Percentiles rank a stretch among this genome's conserved stretches.
These are phyloP conservation scores for Tricholomella constricta DNA, from an alignment of 768 basidiomycete species.

Conservation along the genomic window DNA sequence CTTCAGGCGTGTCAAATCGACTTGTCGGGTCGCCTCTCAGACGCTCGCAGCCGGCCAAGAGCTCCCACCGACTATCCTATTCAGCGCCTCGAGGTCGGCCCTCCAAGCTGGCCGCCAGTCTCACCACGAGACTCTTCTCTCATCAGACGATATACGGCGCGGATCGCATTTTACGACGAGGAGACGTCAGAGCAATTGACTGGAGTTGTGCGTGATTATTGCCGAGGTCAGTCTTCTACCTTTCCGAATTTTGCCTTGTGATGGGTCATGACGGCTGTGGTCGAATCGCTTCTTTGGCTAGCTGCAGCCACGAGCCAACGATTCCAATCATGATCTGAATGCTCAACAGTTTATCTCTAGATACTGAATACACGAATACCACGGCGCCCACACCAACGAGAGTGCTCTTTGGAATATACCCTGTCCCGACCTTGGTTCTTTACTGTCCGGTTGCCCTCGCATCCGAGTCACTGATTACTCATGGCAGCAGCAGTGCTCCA, in stretches of 20 bases:
- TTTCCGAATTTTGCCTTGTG: not conserved
- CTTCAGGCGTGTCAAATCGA: constrained; percentile 4
- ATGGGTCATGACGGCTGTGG: constrained; percentile 6
- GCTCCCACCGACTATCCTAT: constrained; percentile 6
- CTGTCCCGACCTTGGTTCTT: not conserved
- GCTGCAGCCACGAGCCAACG: constrained; percentile 3
- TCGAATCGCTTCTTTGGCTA: constrained; percentile 5
- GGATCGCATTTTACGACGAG: constrained; percentile 2
- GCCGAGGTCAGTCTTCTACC: constrained; percentile 10
- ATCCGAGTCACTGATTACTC: constrained; percentile 17
- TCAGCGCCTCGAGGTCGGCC: constrained; percentile 9
- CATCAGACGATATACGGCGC: constrained; percentile 1
- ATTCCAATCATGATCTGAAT: constrained; percentile 9
- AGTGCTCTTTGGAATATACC: constrained; percentile 6
- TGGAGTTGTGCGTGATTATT: constrained; percentile 4
- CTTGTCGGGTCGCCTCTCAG: constrained; percentile 2
- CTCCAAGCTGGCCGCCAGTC: not conserved
- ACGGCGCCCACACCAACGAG: not conserved
- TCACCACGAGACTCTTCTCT: constrained; percentile 1
- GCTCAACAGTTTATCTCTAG: constrained; percentile 1
- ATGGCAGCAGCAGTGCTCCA: constrained; percentile 50
- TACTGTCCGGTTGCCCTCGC: not conserved
- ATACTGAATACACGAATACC: not conserved
- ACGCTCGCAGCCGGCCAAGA: constrained; percentile 1
- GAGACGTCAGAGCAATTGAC: not conserved